Percentiles rank a stretch among this genome's conserved stretches.
Evolutionary conservation across 2,329 filamentous ascomycete species (phyloP).

Genomic region (Xylariales sp.): DNA sequence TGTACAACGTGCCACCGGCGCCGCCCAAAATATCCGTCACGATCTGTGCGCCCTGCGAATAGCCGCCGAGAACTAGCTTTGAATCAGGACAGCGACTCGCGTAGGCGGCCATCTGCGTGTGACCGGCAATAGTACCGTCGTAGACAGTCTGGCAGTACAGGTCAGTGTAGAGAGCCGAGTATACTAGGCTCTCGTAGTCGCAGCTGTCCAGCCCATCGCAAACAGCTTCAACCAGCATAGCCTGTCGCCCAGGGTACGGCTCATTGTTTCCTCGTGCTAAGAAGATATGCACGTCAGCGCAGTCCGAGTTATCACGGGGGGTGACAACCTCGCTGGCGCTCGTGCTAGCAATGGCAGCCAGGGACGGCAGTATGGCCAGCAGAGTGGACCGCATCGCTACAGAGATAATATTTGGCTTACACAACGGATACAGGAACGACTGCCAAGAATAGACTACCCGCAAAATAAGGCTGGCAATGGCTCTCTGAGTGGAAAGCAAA

Average conservation of each 20-base stretch:
- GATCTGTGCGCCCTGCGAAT: conserved; percentile 35
- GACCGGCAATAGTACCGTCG: conserved; percentile 28
- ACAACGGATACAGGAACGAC: too few relatives aligned
- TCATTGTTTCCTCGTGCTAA: conserved; percentile 26
- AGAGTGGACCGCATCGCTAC: too few relatives aligned
- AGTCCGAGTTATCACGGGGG: too few relatives aligned
- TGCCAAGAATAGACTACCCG: too few relatives aligned
- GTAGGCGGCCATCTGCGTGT: conserved; percentile 33
- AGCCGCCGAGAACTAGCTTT: conserved; percentile 36
- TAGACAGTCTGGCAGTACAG: conserved; percentile 31
- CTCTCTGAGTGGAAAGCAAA: too few relatives aligned
- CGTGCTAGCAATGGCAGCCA: too few relatives aligned
- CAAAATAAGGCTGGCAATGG: too few relatives aligned
- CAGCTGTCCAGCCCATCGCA: conserved; percentile 17
- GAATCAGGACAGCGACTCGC: conserved; percentile 32
- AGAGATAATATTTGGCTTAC: too few relatives aligned
- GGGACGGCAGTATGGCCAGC: too few relatives aligned
- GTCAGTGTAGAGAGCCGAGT: conserved; percentile 20
- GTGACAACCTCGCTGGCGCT: too few relatives aligned
- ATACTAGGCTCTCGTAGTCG: conserved; percentile 24
- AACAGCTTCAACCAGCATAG: conserved; percentile 19
- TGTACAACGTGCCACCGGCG: conserved; percentile 25
- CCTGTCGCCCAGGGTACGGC: conserved; percentile 28
- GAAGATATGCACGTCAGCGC: conserved; percentile 18
- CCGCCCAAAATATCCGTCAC: conserved; percentile 30